Conservation (phyloP, 2,329 filamentous ascomycete genomes). For the Rugonectria rugulosa region DNA sequence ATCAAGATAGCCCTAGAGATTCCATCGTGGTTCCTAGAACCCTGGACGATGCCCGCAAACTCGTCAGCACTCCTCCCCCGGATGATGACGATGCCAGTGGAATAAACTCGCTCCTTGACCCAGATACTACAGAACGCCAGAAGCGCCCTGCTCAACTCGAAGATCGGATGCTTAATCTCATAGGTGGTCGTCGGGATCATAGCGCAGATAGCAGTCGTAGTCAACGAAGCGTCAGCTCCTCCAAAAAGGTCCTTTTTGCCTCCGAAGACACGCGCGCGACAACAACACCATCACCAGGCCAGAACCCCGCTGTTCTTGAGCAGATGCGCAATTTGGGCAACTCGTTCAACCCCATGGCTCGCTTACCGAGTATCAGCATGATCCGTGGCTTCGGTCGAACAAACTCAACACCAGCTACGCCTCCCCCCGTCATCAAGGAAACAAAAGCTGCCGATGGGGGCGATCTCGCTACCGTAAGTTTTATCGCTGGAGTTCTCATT, state of each 20-base stretch:
- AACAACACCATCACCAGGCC: constrained; percentile 26
- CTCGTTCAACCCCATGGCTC: constrained; percentile 82
- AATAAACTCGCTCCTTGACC: constrained; percentile 58
- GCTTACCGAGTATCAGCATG: constrained; percentile 75
- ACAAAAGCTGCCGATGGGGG: constrained; percentile 57
- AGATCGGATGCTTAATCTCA: constrained; percentile 73
- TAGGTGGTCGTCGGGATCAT: constrained; percentile 77
- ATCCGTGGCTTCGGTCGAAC: constrained; percentile 78
- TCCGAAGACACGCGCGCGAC: constrained; percentile 45
- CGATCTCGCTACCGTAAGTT: constrained; percentile 64
- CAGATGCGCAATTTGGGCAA: constrained; percentile 83
- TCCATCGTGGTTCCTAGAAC: constrained; percentile 80
- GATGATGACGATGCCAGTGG: constrained; percentile 70
- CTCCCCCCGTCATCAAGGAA: constrained; percentile 49
- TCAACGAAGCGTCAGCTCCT: constrained; percentile 67
- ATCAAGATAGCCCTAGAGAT: constrained; percentile 54
- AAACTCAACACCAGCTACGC: constrained; percentile 46
- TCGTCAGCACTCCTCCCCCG: constrained; percentile 77
- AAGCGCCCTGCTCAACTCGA: constrained; percentile 52
- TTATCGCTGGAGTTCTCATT: too few species aligned
- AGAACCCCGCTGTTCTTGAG: constrained; percentile 71
- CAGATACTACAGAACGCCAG: constrained; percentile 44
- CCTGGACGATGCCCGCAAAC: constrained; percentile 87
- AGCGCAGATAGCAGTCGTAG: constrained; percentile 79
- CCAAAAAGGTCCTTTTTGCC: constrained; percentile 63